phyloP scores from a whole-genome alignment of 2,329 filamentous ascomycete genomes.

The Alternaria rosae region DNA sequence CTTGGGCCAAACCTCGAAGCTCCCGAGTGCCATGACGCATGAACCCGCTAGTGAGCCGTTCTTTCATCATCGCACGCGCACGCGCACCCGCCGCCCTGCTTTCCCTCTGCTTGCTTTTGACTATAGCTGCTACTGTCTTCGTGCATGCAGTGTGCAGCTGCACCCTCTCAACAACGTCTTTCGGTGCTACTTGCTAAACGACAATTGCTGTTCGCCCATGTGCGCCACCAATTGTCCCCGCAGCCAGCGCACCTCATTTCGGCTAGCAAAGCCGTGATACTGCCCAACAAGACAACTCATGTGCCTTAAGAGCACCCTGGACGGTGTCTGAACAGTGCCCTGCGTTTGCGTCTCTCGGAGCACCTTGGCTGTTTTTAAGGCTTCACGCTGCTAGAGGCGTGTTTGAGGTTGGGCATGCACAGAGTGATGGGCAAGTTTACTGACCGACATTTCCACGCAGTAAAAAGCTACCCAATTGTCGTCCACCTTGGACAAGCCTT shows the following conservation, averaged over 20 bases:
- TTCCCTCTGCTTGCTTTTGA: not conserved
- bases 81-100: conserved; percentile 4
- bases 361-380: not conserved
- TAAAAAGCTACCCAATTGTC: not conserved
- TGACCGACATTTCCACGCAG: not conserved
- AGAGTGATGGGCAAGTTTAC: not conserved
- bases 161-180: not conserved
- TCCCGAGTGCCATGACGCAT: conserved; percentile 15
- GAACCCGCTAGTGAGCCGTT: conserved; percentile 11
- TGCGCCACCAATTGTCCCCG: not conserved
- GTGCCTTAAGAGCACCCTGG: not conserved
- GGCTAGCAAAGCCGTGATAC: conserved; percentile 2
- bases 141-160: not conserved
- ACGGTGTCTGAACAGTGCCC: not conserved
- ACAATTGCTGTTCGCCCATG: not conserved
- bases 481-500: not conserved
- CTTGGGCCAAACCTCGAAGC: conserved; percentile 18
- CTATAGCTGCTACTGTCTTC: not conserved
- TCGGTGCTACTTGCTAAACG: not conserved
- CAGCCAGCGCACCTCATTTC: conserved; percentile 6
- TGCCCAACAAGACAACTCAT: conserved; percentile 1
- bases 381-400: not conserved
- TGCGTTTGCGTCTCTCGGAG: not conserved
- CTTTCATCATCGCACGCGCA: conserved; percentile 12
- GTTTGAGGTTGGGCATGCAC: not conserved